Percentiles rank a stretch among this genome's conserved stretches.
phyloP scores from a whole-genome alignment of 257 asterid genomes.

The Plectranthus barbatus region DNA sequence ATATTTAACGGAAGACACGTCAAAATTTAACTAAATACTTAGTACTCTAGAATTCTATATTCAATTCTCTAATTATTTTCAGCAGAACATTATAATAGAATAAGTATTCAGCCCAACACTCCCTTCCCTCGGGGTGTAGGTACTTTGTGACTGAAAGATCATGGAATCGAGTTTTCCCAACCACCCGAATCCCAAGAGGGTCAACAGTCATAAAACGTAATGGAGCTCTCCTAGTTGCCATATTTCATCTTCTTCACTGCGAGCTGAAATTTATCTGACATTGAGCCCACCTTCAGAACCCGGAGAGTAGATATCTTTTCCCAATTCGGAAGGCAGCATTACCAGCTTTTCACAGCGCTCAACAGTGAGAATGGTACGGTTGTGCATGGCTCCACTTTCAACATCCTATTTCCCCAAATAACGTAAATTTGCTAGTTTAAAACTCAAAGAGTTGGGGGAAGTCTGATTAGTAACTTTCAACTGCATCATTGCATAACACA shows the following conservation, averaged over 20 bases:
- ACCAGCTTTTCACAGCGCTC: constrained; percentile 12
- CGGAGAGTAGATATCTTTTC: background rate
- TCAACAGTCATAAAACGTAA: too few relatives aligned
- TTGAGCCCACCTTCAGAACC: constrained; percentile 2
- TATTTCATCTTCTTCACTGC: background rate
- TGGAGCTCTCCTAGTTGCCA: background rate
- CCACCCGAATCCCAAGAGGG: too few relatives aligned
- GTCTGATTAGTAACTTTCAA: background rate
- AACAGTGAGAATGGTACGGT: constrained; percentile 9
- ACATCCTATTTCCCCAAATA: constrained; percentile 11
- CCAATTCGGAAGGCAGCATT: constrained; percentile 4
- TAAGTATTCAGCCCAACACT: too few relatives aligned
- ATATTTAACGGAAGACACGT: too few relatives aligned
- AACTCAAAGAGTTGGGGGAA: constrained; percentile 20
- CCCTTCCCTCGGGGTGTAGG: too few relatives aligned
- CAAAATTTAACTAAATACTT: too few relatives aligned
- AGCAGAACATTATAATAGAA: too few relatives aligned
- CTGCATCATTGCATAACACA: constrained; percentile 23
- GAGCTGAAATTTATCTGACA: background rate
- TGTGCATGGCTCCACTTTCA: constrained; percentile 14
- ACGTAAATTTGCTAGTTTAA: constrained; percentile 14
- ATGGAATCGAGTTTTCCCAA: too few relatives aligned
- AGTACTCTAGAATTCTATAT: too few relatives aligned
- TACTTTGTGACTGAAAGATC: too few relatives aligned
- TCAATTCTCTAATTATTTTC: too few relatives aligned